These are phyloP conservation scores for Selenicereus undatus DNA, from an alignment of 148 eudicot species.

Conservation along the genomic window DNA sequence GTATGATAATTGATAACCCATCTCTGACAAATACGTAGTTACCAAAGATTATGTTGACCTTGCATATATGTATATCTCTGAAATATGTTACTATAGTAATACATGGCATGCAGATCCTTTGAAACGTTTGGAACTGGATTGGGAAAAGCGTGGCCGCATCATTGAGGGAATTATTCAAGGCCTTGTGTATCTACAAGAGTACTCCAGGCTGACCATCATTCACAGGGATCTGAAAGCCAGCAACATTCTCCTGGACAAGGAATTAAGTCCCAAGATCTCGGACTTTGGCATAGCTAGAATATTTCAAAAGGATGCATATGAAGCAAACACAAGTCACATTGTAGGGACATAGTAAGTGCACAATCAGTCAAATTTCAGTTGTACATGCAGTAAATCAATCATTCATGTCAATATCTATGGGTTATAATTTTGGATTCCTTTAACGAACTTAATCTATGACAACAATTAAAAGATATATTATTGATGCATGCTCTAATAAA, in stretches of 20 bases:
- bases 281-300: slow-evolving; percentile 47
- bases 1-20: slow-evolving; percentile 14
- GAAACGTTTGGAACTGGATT: slow-evolving; percentile 26
- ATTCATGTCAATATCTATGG: background rate
- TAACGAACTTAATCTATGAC: background rate
- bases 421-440: background rate
- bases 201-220: slow-evolving; percentile 36
- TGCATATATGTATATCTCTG: background rate
- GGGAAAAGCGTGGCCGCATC: slow-evolving; percentile 37
- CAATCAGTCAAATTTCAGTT: background rate
- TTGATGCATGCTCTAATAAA: background rate
- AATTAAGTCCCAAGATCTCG: slow-evolving; percentile 37
- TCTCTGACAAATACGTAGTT: background rate
- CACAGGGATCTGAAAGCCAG: slow-evolving; percentile 43
- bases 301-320: slow-evolving; percentile 33
- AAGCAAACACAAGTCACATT: slow-evolving; percentile 41
- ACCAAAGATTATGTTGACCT: background rate
- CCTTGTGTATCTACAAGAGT: slow-evolving; percentile 47
- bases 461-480: background rate
- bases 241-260: slow-evolving; percentile 34
- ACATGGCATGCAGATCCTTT: slow-evolving; percentile 22
- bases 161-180: slow-evolving; percentile 45
- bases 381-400: background rate
- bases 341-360: slow-evolving; percentile 44
- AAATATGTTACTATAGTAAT: too few relatives aligned